Percentiles rank a stretch among this genome's conserved stretches.
These are phyloP conservation scores for Trifolium pratense DNA, from an alignment of 306 rosid genomes.

Conservation along the genomic window DNA sequence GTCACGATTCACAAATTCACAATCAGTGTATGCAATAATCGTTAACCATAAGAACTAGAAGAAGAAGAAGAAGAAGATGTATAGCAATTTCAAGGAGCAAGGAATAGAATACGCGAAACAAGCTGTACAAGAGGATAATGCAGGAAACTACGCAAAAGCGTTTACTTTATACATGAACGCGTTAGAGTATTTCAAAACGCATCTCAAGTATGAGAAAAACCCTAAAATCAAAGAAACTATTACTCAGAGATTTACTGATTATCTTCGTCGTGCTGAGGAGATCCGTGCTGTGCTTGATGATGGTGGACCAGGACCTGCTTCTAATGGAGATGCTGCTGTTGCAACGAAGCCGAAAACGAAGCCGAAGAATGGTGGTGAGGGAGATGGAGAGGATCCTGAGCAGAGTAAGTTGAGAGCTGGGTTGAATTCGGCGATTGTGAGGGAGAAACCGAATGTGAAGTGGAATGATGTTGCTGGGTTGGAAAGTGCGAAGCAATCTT, in stretches of 20 bases:
- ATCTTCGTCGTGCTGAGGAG: slow-evolving; percentile 99
- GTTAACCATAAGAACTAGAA: neutral
- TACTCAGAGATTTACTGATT: slow-evolving; percentile 94
- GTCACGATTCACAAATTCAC: neutral
- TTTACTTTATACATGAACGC: slow-evolving; percentile 95
- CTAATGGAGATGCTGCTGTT: slow-evolving; percentile 90
- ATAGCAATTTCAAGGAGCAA: slow-evolving; percentile 98
- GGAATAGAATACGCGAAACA: slow-evolving; percentile 98
- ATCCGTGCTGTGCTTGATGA: slow-evolving; percentile 91
- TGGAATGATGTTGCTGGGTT: slow-evolving; percentile 98
- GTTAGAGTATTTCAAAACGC: slow-evolving; percentile 91
- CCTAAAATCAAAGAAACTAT: slow-evolving; percentile 95
- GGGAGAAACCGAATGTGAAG: slow-evolving; percentile 95
- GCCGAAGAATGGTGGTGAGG: slow-evolving; percentile 77
- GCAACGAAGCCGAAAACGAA: slow-evolving; percentile 87
- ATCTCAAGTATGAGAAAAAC: slow-evolving; percentile 95
- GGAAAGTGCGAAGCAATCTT: slow-evolving; percentile 94
- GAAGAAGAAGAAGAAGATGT: slow-evolving; percentile 52
- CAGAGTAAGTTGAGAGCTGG: slow-evolving; percentile 90
- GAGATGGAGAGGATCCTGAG: slow-evolving; percentile 90
- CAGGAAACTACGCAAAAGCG: slow-evolving; percentile 88
- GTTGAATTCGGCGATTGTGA: slow-evolving; percentile 81
- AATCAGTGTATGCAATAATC: slow-evolving; percentile 37
- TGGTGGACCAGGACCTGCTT: slow-evolving; percentile 81
- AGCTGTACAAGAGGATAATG: slow-evolving; percentile 90